A percentile compares a stretch with the other conserved stretches of the same genome.
phyloP scores from a whole-genome alignment of 2,329 filamentous ascomycete genomes.

The Chalaropsis thielavioides region DNA sequence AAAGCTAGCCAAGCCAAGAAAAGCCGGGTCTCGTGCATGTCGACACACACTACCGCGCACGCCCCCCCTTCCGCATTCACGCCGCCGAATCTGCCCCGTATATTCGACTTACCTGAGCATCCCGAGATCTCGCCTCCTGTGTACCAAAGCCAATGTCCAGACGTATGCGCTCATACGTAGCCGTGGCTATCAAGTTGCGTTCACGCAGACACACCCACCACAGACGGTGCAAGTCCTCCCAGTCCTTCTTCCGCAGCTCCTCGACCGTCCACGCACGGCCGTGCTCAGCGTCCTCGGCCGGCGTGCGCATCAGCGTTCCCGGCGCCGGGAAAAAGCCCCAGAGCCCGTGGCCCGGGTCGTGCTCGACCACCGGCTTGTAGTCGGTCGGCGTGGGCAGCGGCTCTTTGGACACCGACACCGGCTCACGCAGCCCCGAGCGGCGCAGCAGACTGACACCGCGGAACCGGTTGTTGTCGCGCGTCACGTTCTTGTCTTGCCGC shows the following conservation, averaged over 20 bases:
- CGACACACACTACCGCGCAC: not conserved
- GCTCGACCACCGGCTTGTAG: slow-evolving; percentile 41
- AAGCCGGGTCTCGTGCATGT: not conserved
- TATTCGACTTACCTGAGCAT: slow-evolving; percentile 45
- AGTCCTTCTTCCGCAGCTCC: slow-evolving; percentile 78
- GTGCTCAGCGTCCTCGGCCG: slow-evolving; percentile 54
- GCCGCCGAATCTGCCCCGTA: not conserved
- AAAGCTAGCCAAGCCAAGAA: not conserved
- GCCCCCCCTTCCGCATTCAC: too few relatives aligned
- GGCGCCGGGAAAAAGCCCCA: slow-evolving; percentile 79
- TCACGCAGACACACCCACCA: slow-evolving; percentile 95
- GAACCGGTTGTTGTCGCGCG: slow-evolving; percentile 60
- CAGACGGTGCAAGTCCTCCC: slow-evolving; percentile 80
- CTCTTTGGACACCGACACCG: slow-evolving; percentile 57
- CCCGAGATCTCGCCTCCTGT: slow-evolving; percentile 48
- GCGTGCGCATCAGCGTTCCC: slow-evolving; percentile 53
- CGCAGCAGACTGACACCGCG: slow-evolving; percentile 73
- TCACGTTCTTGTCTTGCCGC: slow-evolving; percentile 35
- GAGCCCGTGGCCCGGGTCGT: slow-evolving; percentile 67
- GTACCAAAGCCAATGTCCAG: slow-evolving; percentile 60
- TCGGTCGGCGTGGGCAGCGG: slow-evolving; percentile 60
- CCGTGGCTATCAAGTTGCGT: slow-evolving; percentile 75
- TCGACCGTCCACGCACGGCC: slow-evolving; percentile 73
- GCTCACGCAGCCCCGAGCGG: slow-evolving; percentile 58
- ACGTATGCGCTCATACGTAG: slow-evolving; percentile 51